Base-by-base conservation (phyloP, 2,329 filamentous ascomycete genomes). In the Arachnopeziza araneosa region DNA sequence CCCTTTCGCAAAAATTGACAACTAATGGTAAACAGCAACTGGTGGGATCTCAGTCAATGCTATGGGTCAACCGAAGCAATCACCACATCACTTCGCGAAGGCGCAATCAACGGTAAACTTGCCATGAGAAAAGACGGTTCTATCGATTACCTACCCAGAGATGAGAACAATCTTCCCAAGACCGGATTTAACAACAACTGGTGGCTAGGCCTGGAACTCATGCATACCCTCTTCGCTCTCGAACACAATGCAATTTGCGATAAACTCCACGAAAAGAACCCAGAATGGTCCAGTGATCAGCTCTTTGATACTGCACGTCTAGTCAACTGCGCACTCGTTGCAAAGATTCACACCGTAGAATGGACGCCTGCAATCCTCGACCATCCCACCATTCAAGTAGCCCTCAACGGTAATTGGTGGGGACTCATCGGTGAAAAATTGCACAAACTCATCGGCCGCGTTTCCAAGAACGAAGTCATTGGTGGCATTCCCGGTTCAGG, bases 181-280 rank as follows among this genome's bases (percentile, higher is more conserved):
- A 64, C 62, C 19, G 62, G 62, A 8, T 64, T 64, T 59, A 64
- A 64, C 30, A 50, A 30, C 10, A 64, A 64, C 30, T 61, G 62
- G 62, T 64, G 62, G 62, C 17, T 64, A 1, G 62, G 62, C 7
- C 14, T 64, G 44, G 62, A 64, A 50, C 23, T 64, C 23, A 21
- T 64, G 36, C 62, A 64, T 24, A 64, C 62, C 4, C 56, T 64
- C 6, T 64, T 64, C 26, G 60, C 62, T 3, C 24, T 62, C 24
- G 62, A 64, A 48, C 62, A 64, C 17, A 64, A 64, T 22, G 24
- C 50, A 23, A 58, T 64, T n/a, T 64, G 62, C 36, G 62, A 64
- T 24, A 60, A 59, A 36, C 44, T 64, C 14, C 62, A 53, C 26
- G 32, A 52, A 2, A 54, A 57, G 14, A 52, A 64, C 30, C 62